Evolutionary conservation across 2,329 filamentous ascomycete genomes (phyloP), one percentile per base, ranked within the genome.

Genomic region (Sphaerulina populicola): DNA sequence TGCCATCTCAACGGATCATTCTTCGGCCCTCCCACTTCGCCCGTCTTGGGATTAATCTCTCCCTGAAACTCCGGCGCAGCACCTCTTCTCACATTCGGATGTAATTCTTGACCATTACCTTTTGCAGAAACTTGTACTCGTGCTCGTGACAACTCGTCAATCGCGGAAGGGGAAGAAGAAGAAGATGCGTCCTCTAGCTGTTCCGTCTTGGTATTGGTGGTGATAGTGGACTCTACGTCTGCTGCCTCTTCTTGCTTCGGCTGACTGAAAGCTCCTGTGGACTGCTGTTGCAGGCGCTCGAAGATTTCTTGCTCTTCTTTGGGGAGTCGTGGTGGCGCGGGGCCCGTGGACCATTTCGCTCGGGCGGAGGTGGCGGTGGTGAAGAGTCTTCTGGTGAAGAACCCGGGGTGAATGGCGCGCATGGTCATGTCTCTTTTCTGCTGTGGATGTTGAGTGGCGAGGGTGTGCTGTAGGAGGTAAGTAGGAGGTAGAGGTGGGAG

Each of bases 11-110:
- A 66, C 46, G 93, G 93, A 71, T 98, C 91, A 66, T 94, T 97
- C 81, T 97, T 98, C 5, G 93, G 93, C 1, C 93, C 93, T 5
- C 93, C 93, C 9, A 96, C 81, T 76, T 98, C 93, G 21, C 93
- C 93, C 1, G 93, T 98, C 75, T 84, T 85, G 2, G 93, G 93
- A 69, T 98, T 97, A 49, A 76, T 77, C 48, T 97, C 90, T 52
- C 93, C 93, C 60, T 91, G 83, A 63, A 98, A 98, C 72, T 97
- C 91, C 1, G 93, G 90, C 63, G 83, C 79, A 39, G 89, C 85
- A 33, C 91, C 91, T 57, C 82, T 74, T 57, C 84, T 76, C 51
- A 91, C 72, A 66, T 88, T 82, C 0, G 82, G 83, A 65, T 87
- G 83, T 15, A 86, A 67, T 54, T 83, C 78, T 51, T 83, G 80